Evolutionary conservation across 345 rosid species (phyloP).

Genomic region (Lumnitzera racemosa): DNA sequence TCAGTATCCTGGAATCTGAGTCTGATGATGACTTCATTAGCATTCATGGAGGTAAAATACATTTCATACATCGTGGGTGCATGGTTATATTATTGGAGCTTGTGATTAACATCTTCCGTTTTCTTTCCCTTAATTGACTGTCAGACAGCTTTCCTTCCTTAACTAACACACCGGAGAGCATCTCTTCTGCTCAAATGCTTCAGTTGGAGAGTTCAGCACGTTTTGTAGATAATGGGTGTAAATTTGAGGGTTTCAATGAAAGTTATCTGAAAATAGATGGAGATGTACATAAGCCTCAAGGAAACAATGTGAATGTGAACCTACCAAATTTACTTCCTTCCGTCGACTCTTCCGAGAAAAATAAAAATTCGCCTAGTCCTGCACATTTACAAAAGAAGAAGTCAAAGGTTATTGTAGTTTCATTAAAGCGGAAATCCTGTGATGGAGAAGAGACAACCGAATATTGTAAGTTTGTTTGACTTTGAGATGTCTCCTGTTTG

Average conservation of each 20-base stretch:
- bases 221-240: conserved; percentile 34
- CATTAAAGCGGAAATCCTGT: conserved; percentile 54
- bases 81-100: too few relatives aligned
- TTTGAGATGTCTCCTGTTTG: too few relatives aligned
- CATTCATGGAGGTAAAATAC: conserved; percentile 20
- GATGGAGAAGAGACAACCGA: conserved; percentile 49
- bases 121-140: neutral
- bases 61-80: too few relatives aligned
- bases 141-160: conserved; percentile 37
- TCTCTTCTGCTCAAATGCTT: conserved; percentile 36
- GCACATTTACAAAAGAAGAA: conserved; percentile 10
- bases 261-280: conserved; percentile 52
- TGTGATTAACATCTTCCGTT: too few relatives aligned
- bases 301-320: conserved; percentile 22
- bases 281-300: conserved; percentile 23
- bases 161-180: conserved; percentile 20
- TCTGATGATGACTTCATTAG: conserved; percentile 67
- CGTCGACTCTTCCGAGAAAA: neutral
- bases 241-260: conserved; percentile 52
- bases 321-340: conserved; percentile 1
- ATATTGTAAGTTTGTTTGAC: conserved; percentile 26
- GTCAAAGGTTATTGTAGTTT: conserved; percentile 47
- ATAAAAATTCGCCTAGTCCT: conserved; percentile 1
- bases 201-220: conserved; percentile 43
- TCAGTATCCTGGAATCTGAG: conserved; percentile 71